Conservation (phyloP, 106 monocot species). For the Dendrobium chrysotoxum region DNA sequence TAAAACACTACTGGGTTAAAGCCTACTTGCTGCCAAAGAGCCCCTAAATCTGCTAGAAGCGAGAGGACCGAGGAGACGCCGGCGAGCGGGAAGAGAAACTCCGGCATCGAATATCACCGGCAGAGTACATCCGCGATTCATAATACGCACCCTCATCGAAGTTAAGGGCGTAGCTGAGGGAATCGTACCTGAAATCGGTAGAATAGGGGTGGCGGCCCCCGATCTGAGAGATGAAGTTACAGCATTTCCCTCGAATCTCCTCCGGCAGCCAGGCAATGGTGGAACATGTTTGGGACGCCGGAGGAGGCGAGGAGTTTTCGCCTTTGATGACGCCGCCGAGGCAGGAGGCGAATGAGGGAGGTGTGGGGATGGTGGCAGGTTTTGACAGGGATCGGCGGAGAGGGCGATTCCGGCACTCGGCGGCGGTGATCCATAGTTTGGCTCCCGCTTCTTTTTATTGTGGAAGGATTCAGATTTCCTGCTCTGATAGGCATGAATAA, state of each 20-base stretch:
- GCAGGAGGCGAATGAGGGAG: neutral
- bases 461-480: too few species aligned
- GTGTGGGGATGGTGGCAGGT: neutral
- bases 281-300: conserved; percentile 9
- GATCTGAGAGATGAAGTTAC: neutral
- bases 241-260: conserved; percentile 9
- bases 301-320: conserved; percentile 7
- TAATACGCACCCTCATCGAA: conserved; percentile 29
- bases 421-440: neutral
- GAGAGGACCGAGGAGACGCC: neutral
- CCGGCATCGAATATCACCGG: neutral
- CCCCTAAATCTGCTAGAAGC: neutral
- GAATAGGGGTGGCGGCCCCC: conserved; percentile 25
- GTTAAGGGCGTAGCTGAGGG: conserved; percentile 28
- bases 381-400: neutral
- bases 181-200: conserved; percentile 30
- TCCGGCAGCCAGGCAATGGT: conserved; percentile 18
- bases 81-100: neutral
- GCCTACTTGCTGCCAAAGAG: too few species aligned
- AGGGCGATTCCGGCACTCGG: neutral
- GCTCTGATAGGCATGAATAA: too few species aligned
- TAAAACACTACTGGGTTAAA: too few species aligned
- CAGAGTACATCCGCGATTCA: neutral
- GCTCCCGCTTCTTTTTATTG: too few species aligned
- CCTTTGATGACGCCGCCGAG: neutral